Conservation (phyloP, 2,329 filamentous ascomycete genomes). For the Didymella segeticola region DNA sequence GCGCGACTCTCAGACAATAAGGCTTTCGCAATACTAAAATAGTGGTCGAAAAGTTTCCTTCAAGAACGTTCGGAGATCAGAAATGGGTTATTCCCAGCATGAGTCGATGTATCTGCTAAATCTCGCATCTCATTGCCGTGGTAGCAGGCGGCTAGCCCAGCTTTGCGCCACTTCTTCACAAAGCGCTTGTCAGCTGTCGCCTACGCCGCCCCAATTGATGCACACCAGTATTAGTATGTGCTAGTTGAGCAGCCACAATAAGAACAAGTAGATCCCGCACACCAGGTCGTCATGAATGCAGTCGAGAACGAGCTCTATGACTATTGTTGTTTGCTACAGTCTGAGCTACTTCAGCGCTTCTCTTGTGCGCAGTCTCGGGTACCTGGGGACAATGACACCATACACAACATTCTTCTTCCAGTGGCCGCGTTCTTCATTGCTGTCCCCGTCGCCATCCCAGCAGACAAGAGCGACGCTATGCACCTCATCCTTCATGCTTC, state of each 20-base stretch:
- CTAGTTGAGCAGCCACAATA: conserved; percentile 25
- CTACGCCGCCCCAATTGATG: too few relatives aligned
- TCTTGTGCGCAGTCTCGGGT: conserved; percentile 30
- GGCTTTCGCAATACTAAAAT: conserved; percentile 51
- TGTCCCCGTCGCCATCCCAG: conserved; percentile 31
- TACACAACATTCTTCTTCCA: conserved; percentile 36
- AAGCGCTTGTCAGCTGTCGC: conserved; percentile 61
- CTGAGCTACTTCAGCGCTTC: conserved; percentile 34
- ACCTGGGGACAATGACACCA: conserved; percentile 28
- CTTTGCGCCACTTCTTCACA: conserved; percentile 62
- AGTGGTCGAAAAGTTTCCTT: conserved; percentile 54
- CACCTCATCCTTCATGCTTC: conserved; percentile 26
- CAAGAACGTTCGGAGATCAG: conserved; percentile 50
- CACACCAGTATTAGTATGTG: too few relatives aligned
- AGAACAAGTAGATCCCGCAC: conserved; percentile 25
- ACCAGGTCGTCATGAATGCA: conserved; percentile 27
- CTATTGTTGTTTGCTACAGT: conserved; percentile 37
- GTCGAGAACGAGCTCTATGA: conserved; percentile 36
- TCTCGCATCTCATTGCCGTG: conserved; percentile 49
- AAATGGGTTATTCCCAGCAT: conserved; percentile 53
- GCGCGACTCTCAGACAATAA: conserved; percentile 47
- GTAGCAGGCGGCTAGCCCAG: conserved; percentile 59
- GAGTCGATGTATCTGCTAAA: not conserved
- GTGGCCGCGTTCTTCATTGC: conserved; percentile 31
- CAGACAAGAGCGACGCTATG: conserved; percentile 21